Evolutionary conservation across 345 rosid genomes (phyloP), one percentile per base, ranked within the genome.

Genomic region (Salix koriyanagi): DNA sequence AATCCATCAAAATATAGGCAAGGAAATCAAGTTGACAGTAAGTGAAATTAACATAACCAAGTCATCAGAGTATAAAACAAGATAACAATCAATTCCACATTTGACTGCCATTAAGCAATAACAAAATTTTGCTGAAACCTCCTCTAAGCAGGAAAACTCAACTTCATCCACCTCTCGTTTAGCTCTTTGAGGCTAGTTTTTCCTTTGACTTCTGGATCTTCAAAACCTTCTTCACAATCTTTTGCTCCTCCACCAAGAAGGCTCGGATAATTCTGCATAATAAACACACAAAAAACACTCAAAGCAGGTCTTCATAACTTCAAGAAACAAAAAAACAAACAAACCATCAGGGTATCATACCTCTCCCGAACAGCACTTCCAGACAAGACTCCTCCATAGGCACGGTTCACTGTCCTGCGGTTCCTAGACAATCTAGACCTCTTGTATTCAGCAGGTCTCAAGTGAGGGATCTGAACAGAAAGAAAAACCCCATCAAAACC

Each of bases 321-420:
- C 14, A 34, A 7, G 19, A 18, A 18, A 14, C 4, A 5, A 67
- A 5, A 67, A 30, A 0, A 10, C n/a, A 36, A 21, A 37, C 26
- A 67, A 18, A 5, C 23, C 18, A 13, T 48, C 37, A 50, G 18
- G 48, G 54, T 26, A 12, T 28, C 11, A 3, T 26, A 61, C 79
- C 79, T 76, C 70, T 76, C 79, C 69, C 75, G 60, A 7, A 70
- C 79, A 61, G 75, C 79, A 12, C 79, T 61, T 13, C 75, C 79
- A n/a, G 69, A 69, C 74, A 76, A 70, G 28, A 69, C 74, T 58
- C 79, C 74, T 26, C 79, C 68, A 76, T 69, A 76, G 14, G 69
- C 26, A 23, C 69, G 79, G 28, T 76, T 76, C 42, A 76, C 75
- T 13, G 79, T 76, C 21, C 79, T 60, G 41, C 79, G 39, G 28